Evolutionary conservation across 805 yeast genomes (phyloP).

Genomic region (Peterozyma xylosa): DNA sequence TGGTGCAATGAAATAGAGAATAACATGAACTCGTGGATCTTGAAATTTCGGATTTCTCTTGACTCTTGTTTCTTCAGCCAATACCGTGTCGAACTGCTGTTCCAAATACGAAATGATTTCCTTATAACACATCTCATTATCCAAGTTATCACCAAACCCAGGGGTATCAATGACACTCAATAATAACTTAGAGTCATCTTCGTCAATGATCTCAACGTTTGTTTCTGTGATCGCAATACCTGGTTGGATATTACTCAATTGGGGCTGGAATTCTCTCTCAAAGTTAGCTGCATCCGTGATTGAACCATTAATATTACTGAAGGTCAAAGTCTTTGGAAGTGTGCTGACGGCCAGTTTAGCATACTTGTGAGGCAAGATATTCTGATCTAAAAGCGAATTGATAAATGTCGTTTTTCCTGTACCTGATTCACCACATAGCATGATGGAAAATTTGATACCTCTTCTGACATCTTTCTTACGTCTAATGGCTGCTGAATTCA

Average conservation of each 20-base stretch:
- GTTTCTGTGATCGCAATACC: conserved; percentile 72
- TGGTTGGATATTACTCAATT: conserved; percentile 55
- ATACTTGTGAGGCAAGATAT: conserved; percentile 53
- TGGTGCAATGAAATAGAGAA: conserved; percentile 66
- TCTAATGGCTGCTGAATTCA: conserved; percentile 16
- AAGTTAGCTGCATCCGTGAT: conserved; percentile 47
- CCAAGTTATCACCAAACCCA: conserved; percentile 54
- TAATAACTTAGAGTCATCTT: conserved; percentile 46
- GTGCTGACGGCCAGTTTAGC: conserved; percentile 25
- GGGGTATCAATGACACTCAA: conserved; percentile 53
- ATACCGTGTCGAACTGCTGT: conserved; percentile 70
- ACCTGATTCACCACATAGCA: conserved; percentile 69
- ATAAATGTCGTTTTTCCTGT: conserved; percentile 75
- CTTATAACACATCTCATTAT: conserved; percentile 53
- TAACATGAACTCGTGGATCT: conserved; percentile 70
- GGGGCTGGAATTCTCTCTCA: conserved; percentile 55
- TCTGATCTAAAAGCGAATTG: conserved; percentile 58
- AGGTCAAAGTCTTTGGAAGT: conserved; percentile 44
- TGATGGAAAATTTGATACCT: conserved; percentile 65
- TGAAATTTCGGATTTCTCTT: conserved; percentile 78
- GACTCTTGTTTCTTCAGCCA: conserved; percentile 83
- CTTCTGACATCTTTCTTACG: conserved; percentile 63
- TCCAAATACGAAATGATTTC: conserved; percentile 63
- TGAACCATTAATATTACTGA: conserved; percentile 51
- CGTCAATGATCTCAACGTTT: conserved; percentile 52